Conservation (phyloP, 176 grass and related monocot species). For the Ampelocalamus luodianensis region DNA sequence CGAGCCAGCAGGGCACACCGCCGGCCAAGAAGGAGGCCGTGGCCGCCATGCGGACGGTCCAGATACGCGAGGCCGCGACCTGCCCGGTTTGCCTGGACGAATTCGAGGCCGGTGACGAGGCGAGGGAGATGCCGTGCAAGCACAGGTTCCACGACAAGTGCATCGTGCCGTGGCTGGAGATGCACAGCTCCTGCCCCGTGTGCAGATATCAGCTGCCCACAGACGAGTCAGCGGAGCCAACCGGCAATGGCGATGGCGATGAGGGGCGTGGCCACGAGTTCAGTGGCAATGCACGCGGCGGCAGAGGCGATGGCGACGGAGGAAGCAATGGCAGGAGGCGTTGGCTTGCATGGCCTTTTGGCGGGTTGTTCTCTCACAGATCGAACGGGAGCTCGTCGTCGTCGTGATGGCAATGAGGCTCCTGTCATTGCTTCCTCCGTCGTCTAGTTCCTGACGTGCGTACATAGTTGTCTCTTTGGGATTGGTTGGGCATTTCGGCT, state of each 20-base stretch:
- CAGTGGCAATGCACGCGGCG: constrained; percentile 22
- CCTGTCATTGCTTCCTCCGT: not conserved
- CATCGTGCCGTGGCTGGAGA: constrained; percentile 84
- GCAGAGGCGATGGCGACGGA: constrained; percentile 24
- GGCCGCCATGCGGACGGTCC: constrained; percentile 68
- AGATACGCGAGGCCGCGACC: constrained; percentile 44
- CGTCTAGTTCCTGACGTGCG: not conserved
- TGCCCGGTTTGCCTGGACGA: constrained; percentile 90
- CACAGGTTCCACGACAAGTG: constrained; percentile 77
- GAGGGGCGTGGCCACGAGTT: not conserved
- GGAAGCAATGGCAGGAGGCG: constrained; percentile 48
- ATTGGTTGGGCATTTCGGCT: not conserved
- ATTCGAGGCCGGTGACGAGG: constrained; percentile 63
- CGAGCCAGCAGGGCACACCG: constrained; percentile 58
- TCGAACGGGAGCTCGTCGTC: constrained; percentile 52
- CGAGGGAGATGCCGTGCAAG: constrained; percentile 81
- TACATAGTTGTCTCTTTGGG: not conserved
- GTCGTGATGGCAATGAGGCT: constrained; percentile 20
- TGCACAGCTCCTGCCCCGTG: constrained; percentile 88
- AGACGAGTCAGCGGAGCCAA: constrained; percentile 49
- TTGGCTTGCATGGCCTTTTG: constrained; percentile 66
- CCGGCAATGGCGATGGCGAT: not conserved
- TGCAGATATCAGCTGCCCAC: constrained; percentile 80
- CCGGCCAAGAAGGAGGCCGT: constrained; percentile 76
- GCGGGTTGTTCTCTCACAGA: constrained; percentile 57